A percentile compares a stretch with the other conserved stretches of the same genome.
phyloP scores from a whole-genome alignment of 495 filamentous ascomycete species.

The Friedmanniomyces endolithicus region DNA sequence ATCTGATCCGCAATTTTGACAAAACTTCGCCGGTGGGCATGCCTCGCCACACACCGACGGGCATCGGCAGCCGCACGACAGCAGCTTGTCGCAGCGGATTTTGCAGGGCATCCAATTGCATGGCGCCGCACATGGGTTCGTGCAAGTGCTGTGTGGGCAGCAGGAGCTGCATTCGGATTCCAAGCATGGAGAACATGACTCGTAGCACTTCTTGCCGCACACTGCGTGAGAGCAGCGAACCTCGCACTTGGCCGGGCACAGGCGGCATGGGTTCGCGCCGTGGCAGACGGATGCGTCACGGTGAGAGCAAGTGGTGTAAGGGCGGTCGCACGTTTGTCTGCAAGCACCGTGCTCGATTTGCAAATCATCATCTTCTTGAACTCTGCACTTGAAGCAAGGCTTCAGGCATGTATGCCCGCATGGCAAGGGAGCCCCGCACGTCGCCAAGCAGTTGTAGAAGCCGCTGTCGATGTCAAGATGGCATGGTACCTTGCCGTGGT shows the following conservation, averaged over 20 bases:
- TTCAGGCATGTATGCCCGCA: slow-evolving; percentile 54
- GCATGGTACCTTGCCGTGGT: slow-evolving; percentile 42
- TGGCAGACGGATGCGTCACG: no score
- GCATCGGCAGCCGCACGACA: slow-evolving; percentile 44
- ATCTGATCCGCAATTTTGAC: slow-evolving; percentile 41
- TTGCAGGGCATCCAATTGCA: slow-evolving; percentile 56
- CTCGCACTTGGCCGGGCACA: no score
- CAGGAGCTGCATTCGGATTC: slow-evolving; percentile 41
- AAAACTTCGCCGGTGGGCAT: slow-evolving; percentile 45
- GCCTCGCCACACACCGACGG: slow-evolving; percentile 56
- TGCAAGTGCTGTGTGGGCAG: slow-evolving; percentile 44
- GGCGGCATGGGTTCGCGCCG: no score
- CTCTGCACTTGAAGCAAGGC: slow-evolving; percentile 40
- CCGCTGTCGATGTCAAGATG: slow-evolving; percentile 29
- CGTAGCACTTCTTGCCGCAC: slow-evolving; percentile 45
- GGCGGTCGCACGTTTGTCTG: slow-evolving; percentile 37
- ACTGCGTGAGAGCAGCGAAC: slow-evolving; percentile 49
- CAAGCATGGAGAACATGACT: slow-evolving; percentile 56
- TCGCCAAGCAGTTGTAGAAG: slow-evolving; percentile 34
- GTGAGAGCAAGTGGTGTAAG: not conserved
- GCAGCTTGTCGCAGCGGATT: slow-evolving; percentile 41
- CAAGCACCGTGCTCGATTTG: slow-evolving; percentile 33
- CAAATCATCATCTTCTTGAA: slow-evolving; percentile 19
- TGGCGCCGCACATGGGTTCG: slow-evolving; percentile 53
- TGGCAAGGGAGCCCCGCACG: slow-evolving; percentile 35